Evolutionary conservation across 179 eudicot species (phyloP), one percentile per base, ranked within the genome.

Genomic region (Silene coronaria): DNA sequence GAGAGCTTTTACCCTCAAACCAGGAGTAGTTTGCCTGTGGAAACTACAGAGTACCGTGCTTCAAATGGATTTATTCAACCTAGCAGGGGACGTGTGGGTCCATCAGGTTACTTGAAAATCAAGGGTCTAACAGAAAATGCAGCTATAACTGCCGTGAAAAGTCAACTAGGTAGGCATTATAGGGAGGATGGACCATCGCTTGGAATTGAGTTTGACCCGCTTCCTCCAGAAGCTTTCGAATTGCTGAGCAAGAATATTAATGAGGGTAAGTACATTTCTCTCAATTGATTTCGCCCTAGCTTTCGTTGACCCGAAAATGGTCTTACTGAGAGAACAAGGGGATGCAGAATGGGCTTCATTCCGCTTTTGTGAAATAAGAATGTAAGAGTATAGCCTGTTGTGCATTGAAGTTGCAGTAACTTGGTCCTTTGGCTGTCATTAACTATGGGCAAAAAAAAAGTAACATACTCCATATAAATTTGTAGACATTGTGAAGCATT

Each of bases 141-240:
- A 82, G 96, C 97, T 60, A 88, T 95, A 82, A 88, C 97, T 71
- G 92, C 97, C 64, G 97, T 95, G 75, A 95, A 93, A 85, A 83
- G 92, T 86, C 97, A 93, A 82, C 80, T 95, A 42, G 99, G 97
- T 38, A 86, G 89, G 78, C 85, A 86, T 63, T 93, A 89, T 83
- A 70, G 75, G 36, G 91, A 82, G 61, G 97, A 93, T 86, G 99
- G 99, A 64, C 97, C 99, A 45, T 84, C 96, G 8, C 97, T 95
- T 77, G 91, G 93, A 70, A 86, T 93, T 77, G 89, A 91, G 23
- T 95, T 93, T 85, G 97, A 95, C 62, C 88, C 89, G 27, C 96
- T 93, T 83, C 99, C 99, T 73, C 97, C 99, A 46, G 97, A 86
- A 58, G 97, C 97, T 76, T 95, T 95, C 87, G 96, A 93, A 81